Conservation (phyloP, 441 rosid genomes). For the Rhodomyrtus psidioides region DNA sequence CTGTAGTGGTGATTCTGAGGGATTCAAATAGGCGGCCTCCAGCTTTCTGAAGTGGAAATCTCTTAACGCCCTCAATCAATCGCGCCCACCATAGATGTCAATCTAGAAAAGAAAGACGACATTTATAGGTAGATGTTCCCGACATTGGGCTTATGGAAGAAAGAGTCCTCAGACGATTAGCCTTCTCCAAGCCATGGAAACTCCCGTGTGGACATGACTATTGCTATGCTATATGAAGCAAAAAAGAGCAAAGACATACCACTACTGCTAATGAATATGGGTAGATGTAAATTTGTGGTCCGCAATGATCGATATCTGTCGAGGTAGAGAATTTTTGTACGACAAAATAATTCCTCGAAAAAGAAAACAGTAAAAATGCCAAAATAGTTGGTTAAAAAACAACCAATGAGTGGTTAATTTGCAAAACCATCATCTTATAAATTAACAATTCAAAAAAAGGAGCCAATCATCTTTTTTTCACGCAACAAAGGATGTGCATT, state of each 20-base stretch:
- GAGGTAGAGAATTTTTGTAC: not conserved
- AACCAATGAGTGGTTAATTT: no score
- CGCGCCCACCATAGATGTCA: not conserved
- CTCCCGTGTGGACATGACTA: no score
- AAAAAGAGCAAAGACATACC: not conserved
- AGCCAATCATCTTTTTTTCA: no score
- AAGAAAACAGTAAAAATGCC: not conserved
- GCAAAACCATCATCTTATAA: no score
- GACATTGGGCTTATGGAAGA: not conserved
- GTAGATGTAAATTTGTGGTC: not conserved
- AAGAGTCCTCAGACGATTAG: not conserved
- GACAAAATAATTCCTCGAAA: not conserved
- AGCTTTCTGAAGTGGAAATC: not conserved
- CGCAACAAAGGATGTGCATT: no score
- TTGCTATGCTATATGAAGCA: not conserved
- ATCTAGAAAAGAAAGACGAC: not conserved
- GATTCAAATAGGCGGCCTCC: not conserved
- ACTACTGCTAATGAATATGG: not conserved
- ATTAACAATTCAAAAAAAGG: no score
- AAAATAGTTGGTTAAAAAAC: not conserved
- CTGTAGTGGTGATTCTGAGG: not conserved
- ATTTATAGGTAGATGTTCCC: not conserved
- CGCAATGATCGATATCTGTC: not conserved
- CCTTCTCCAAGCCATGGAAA: not conserved
- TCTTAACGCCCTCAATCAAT: no score